These are phyloP conservation scores for Conticribra guillardii DNA, from an alignment of 108 stramenopile species.

Conservation along the genomic window DNA sequence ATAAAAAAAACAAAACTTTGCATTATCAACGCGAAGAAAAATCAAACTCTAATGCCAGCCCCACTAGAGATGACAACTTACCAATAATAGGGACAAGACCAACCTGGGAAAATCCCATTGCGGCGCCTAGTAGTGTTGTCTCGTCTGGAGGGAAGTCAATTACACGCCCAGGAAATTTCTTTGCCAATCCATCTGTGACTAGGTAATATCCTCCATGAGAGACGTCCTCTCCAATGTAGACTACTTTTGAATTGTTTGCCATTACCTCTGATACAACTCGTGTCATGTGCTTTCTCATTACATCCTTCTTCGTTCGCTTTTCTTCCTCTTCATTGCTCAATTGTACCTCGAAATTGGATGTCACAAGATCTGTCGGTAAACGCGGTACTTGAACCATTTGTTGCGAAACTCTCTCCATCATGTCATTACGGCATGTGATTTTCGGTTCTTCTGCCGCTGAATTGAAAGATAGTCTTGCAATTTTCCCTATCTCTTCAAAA, in stretches of 20 bases:
- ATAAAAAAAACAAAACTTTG: too few species aligned
- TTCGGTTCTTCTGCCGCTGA: conserved; percentile 75
- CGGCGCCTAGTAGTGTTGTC: conserved; percentile 83
- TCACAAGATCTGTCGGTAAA: conserved; percentile 17
- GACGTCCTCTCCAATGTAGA: conserved; percentile 90
- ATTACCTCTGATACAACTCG: conserved; percentile 67
- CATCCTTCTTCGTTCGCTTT: conserved; percentile 51
- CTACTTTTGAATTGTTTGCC: conserved; percentile 52
- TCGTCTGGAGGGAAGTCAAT: conserved; percentile 92
- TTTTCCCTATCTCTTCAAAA: conserved; percentile 58
- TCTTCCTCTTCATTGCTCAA: not conserved
- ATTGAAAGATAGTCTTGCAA: conserved; percentile 56
- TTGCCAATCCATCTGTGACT: conserved; percentile 78
- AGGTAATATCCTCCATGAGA: conserved; percentile 90
- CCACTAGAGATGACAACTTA: too few species aligned
- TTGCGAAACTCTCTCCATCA: conserved; percentile 63
- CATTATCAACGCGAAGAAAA: too few species aligned
- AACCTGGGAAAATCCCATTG: conserved; percentile 76
- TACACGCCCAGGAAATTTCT: conserved; percentile 63
- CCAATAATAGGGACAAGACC: conserved; percentile 78
- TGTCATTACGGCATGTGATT: conserved; percentile 59
- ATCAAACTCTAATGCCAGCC: too few species aligned
- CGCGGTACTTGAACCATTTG: conserved; percentile 49
- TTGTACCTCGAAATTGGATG: not conserved
- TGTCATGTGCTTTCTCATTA: conserved; percentile 89